phyloP scores from a whole-genome alignment of 148 eudicot species.

The Rhododendron molle region DNA sequence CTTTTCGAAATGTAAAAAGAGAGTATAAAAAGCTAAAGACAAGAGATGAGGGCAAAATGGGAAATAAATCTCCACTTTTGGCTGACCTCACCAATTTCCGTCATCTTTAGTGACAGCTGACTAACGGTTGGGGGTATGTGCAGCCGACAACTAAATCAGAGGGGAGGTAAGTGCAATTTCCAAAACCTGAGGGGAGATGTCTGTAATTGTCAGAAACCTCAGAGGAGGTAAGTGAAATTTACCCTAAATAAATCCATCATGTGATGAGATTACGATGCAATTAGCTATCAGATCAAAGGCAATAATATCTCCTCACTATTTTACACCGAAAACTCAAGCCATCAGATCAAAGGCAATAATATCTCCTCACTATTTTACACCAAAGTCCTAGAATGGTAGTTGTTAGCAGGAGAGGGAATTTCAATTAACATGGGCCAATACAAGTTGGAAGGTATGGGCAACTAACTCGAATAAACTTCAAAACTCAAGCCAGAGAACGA shows the following conservation, averaged over 20 bases:
- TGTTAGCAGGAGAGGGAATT: background rate
- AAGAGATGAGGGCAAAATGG: no score
- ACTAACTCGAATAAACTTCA: background rate
- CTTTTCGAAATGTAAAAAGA: no score
- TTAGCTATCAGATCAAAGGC: background rate
- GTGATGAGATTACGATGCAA: background rate
- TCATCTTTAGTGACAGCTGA: no score
- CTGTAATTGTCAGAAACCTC: no score
- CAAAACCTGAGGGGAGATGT: no score
- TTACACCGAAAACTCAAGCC: background rate
- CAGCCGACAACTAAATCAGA: no score
- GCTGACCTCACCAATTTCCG: no score
- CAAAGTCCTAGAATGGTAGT: background rate
- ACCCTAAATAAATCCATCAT: background rate
- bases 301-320: background rate
- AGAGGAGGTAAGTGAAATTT: no score
- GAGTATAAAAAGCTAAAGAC: no score
- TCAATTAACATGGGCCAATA: background rate
- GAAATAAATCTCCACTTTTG: no score
- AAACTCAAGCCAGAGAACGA: background rate
- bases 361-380: background rate
- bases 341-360: background rate
- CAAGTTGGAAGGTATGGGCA: background rate
- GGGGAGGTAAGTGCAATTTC: no score
- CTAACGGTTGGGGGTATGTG: no score